Percentiles rank a stretch among this genome's conserved stretches.
Evolutionary conservation across 2,329 filamentous ascomycete genomes (phyloP).

Genomic region (Cladosporium cucumerinum): DNA sequence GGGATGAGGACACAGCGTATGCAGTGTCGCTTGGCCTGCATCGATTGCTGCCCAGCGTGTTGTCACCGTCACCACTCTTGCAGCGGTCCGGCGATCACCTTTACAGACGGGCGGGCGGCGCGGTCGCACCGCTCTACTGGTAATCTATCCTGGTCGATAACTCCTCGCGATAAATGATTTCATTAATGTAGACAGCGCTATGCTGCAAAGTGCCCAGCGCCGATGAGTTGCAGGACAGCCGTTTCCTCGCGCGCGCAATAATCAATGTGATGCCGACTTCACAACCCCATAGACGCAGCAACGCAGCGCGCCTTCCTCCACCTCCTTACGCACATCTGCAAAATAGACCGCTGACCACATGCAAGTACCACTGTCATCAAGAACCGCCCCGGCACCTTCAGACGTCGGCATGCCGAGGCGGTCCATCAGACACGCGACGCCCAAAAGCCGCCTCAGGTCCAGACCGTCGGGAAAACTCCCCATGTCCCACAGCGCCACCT

Average conservation of each 20-base stretch:
- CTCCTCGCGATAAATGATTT: background rate
- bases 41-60: background rate
- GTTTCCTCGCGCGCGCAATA: background rate
- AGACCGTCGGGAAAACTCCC: background rate
- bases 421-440: background rate
- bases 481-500: background rate
- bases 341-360: background rate
- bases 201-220: background rate
- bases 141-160: slow-evolving; percentile 2
- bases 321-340: background rate
- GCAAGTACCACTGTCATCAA: background rate
- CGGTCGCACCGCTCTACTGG: slow-evolving; percentile 2
- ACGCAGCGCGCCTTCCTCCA: background rate
- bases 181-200: background rate
- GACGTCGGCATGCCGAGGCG: slow-evolving; percentile 1
- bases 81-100: background rate
- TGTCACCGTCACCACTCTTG: background rate
- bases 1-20: background rate
- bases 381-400: background rate
- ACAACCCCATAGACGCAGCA: background rate
- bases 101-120: slow-evolving; percentile 1
- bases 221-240: background rate
- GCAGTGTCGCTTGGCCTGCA: background rate
- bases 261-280: background rate
- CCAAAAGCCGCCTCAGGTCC: background rate